A percentile compares a stretch with the other conserved stretches of the same genome.
Evolutionary conservation across 179 eudicot species (phyloP).

Genomic region (Silene coronaria): DNA sequence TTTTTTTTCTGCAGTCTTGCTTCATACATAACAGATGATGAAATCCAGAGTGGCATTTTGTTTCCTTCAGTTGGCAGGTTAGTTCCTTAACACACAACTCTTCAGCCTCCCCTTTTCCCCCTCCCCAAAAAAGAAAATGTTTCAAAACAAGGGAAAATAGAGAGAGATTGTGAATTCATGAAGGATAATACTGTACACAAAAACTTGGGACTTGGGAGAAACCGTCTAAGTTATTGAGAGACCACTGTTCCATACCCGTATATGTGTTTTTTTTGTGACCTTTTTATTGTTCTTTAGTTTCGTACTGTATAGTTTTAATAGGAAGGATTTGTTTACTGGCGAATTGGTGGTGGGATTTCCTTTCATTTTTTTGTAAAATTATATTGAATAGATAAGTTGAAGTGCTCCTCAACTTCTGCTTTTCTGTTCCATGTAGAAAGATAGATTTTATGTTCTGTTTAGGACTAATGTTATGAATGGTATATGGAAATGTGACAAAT

Average conservation of each 20-base stretch:
- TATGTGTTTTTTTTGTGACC: too few relatives aligned
- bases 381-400: neutral
- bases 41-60: slow-evolving; percentile 67
- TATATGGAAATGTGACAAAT: neutral
- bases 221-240: too few relatives aligned
- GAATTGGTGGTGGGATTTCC: neutral
- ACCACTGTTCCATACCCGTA: too few relatives aligned
- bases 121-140: neutral
- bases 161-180: neutral
- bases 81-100: slow-evolving; percentile 10
- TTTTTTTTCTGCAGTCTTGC: slow-evolving; percentile 70
- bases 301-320: neutral
- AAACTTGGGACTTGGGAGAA: too few relatives aligned
- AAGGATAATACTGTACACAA: neutral
- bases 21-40: slow-evolving; percentile 88
- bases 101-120: neutral
- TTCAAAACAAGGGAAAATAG: neutral
- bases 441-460: neutral
- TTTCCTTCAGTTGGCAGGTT: slow-evolving; percentile 80
- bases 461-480: neutral
- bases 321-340: neutral
- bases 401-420: neutral
- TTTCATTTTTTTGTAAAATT: neutral
- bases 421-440: neutral
- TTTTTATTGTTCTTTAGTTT: too few relatives aligned